Conservation (phyloP, 805 yeast genomes). For the Starmerella gropengiesseri region DNA sequence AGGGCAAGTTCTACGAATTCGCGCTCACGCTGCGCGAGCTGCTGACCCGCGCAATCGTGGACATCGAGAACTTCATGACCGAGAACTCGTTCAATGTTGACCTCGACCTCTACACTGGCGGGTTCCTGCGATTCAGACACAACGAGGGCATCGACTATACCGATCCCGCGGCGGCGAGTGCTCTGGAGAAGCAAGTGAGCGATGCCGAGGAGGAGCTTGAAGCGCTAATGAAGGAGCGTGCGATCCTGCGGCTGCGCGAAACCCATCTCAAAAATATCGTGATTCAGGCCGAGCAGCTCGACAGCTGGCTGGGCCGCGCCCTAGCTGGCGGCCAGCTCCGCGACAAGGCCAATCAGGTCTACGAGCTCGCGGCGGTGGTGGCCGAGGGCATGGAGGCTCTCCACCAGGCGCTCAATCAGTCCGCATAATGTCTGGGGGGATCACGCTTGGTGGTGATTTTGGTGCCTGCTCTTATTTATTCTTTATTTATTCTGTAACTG, state of each 20-base stretch:
- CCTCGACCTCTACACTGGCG: slow-evolving; percentile 13
- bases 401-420: neutral
- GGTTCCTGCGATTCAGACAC: slow-evolving; percentile 16
- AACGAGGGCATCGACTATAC: slow-evolving; percentile 18
- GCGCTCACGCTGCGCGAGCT: neutral
- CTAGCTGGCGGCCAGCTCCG: slow-evolving; percentile 2
- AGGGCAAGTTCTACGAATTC: slow-evolving; percentile 6
- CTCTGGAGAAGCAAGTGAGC: neutral
- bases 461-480: neutral
- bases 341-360: neutral
- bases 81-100: slow-evolving; percentile 10
- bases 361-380: neutral
- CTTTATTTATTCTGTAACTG: slow-evolving; percentile 9
- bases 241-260: slow-evolving; percentile 1
- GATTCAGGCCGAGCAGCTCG: slow-evolving; percentile 1
- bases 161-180: slow-evolving; percentile 6
- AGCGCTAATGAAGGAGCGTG: neutral
- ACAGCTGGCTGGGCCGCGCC: slow-evolving; percentile 7
- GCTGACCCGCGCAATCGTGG: slow-evolving; percentile 1
- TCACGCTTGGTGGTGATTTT: no score
- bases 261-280: neutral
- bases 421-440: neutral
- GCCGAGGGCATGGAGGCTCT: neutral
- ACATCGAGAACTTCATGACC: slow-evolving; percentile 13
- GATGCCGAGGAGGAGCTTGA: slow-evolving; percentile 6